Conservation (phyloP, 2,329 filamentous ascomycete species). For the Teratosphaeria viscida region DNA sequence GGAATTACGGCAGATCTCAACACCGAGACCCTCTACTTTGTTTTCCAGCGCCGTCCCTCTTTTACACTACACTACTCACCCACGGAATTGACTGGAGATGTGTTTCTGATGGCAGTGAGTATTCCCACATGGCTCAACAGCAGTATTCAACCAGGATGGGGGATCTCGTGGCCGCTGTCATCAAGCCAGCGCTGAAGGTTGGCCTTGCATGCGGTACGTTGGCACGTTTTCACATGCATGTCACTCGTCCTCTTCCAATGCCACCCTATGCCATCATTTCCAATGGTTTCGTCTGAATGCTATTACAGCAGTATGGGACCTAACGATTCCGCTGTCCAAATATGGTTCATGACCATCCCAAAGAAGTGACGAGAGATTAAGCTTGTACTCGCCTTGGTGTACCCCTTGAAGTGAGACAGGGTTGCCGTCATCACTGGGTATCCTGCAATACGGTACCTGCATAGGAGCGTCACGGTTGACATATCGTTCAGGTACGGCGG, state of each 20-base stretch:
- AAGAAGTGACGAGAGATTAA: not conserved
- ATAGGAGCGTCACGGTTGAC: not conserved
- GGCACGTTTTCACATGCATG: not conserved
- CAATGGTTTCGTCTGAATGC: too few species aligned
- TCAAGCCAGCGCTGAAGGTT: conserved; percentile 23
- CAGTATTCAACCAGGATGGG: conserved; percentile 1
- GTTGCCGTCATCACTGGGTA: not conserved
- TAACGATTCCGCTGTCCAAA: not conserved
- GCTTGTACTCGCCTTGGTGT: not conserved
- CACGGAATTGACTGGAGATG: not conserved
- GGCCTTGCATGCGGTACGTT: conserved; percentile 24
- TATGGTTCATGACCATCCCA: not conserved
- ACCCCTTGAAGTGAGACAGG: not conserved
- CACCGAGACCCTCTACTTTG: not conserved
- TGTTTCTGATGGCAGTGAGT: not conserved
- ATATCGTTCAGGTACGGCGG: conserved; percentile 45
- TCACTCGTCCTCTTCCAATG: not conserved
- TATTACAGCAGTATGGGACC: too few species aligned
- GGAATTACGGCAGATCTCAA: not conserved
- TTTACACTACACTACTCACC: not conserved
- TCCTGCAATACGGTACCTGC: not conserved
- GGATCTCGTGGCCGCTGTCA: conserved; percentile 13
- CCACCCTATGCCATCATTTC: not conserved
- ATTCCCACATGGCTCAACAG: not conserved
- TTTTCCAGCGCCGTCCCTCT: not conserved